phyloP scores from a whole-genome alignment of 257 asterid genomes.

The Linaria vulgaris region DNA sequence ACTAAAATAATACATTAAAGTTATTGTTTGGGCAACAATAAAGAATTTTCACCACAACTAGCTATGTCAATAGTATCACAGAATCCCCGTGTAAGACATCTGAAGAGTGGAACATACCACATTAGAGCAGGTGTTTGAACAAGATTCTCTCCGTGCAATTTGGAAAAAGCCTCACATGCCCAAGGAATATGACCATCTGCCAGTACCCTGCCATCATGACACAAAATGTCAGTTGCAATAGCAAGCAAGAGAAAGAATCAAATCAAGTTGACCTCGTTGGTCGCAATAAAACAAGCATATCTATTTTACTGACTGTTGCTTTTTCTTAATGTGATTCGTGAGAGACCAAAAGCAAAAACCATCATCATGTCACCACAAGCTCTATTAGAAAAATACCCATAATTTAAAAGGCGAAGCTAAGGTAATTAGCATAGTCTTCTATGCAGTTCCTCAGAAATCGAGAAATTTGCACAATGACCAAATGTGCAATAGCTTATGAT shows the following conservation, averaged over 20 bases:
- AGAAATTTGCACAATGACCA: too few relatives aligned
- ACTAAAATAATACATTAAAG: neutral
- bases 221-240: conserved; percentile 13
- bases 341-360: too few relatives aligned
- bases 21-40: neutral
- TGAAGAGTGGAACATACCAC: conserved; percentile 51
- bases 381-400: too few relatives aligned
- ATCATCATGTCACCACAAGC: too few relatives aligned
- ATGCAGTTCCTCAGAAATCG: neutral
- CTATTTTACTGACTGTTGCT: too few relatives aligned
- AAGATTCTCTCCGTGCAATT: conserved; percentile 63
- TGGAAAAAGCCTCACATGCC: conserved; percentile 97
- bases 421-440: conserved; percentile 1
- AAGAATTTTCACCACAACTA: neutral
- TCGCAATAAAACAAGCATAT: too few relatives aligned
- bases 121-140: conserved; percentile 57
- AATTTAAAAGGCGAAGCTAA: too few relatives aligned
- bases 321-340: too few relatives aligned
- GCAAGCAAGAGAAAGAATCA: neutral
- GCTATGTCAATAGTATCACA: neutral
- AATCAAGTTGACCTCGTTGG: too few relatives aligned
- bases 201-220: conserved; percentile 64
- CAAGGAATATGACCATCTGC: conserved; percentile 98
- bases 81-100: neutral
- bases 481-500: too few relatives aligned